Evolutionary conservation across 257 asterid species (phyloP), one percentile per base, ranked within the genome.

Genomic region (Solanum virginianum): DNA sequence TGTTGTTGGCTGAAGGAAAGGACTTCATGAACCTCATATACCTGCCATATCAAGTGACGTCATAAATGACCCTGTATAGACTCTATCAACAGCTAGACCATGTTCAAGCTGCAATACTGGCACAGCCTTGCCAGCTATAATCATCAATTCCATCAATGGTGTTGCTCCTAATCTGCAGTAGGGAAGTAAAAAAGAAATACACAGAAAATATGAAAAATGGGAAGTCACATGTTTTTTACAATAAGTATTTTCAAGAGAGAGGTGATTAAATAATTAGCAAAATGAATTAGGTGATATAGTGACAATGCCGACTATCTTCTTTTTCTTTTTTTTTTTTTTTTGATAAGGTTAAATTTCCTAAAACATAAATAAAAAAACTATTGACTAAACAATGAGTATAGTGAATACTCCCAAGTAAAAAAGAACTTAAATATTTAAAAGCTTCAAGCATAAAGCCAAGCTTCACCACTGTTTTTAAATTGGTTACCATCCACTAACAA

Each of bases 11-110:
- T 7, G 20, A 80, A 43, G 56, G 22, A 15, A 59, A 47, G 57
- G 53, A 10, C 69, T 66, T 60, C 24, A 49, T 45, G 74, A 62
- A 51, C 85, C 36, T 24, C 49, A 68, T 88, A 53, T 85, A 93
- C 99, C 98, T 83, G 98, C 98, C 99, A 97, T 97, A 89, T 97
- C 99, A 62, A 97, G 93, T 75, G 99, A 97, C 53, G 99, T 95
- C 99, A 97, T 93, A 89, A 97, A 95, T 85, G 99, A 97, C 82
- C 99, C 99, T 41, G 98, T 94, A 87, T 97, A 95, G 56, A 97
- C 98, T 90, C 98, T 93, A 85, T 95, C 98, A 89, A 97, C 97
- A 82, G 99, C 98, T 86, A 97, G 88, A 84, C 98, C 99, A 90
- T 95, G 95, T 86, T 97, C 98, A 85, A 97, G 91, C 96, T 97